These are phyloP conservation scores for Marchantia paleacea DNA, from an alignment of 225 moss, liverwort and hornwort species.

Conservation along the genomic window DNA sequence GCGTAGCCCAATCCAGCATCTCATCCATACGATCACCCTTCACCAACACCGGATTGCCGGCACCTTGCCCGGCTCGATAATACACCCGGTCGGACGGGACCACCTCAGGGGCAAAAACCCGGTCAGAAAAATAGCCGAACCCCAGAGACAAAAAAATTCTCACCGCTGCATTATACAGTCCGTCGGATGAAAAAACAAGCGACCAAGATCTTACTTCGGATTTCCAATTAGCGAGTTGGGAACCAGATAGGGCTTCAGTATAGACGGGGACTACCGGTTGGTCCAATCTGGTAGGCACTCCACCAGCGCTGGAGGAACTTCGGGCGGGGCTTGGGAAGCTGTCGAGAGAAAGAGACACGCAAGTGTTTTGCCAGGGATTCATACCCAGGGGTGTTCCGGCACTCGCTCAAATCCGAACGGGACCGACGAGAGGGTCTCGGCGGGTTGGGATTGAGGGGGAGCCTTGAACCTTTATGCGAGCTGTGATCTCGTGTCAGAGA, in stretches of 20 bases:
- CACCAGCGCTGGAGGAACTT: neutral
- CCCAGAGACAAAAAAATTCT: too few species aligned
- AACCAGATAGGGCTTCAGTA: too few species aligned
- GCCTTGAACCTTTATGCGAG: neutral
- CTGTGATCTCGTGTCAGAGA: neutral
- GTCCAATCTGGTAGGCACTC: too few species aligned
- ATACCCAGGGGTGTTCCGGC: neutral
- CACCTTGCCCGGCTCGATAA: neutral
- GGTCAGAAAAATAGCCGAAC: too few species aligned
- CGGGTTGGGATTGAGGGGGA: neutral
- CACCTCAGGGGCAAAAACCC: neutral
- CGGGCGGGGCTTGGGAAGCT: too few species aligned
- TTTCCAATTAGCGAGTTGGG: too few species aligned
- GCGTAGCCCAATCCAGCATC: neutral
- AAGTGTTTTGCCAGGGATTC: neutral
- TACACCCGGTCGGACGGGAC: neutral
- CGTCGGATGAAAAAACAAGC: neutral
- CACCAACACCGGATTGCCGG: neutral
- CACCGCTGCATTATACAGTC: neutral
- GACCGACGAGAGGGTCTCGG: neutral
- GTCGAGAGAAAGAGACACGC: neutral
- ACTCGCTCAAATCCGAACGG: neutral
- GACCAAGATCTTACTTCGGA: neutral
- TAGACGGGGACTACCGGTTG: too few species aligned
- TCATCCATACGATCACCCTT: neutral